Base-by-base conservation (phyloP, 1,284 basidiomycete genomes). In the Neotropicomus parvogracilis region DNA sequence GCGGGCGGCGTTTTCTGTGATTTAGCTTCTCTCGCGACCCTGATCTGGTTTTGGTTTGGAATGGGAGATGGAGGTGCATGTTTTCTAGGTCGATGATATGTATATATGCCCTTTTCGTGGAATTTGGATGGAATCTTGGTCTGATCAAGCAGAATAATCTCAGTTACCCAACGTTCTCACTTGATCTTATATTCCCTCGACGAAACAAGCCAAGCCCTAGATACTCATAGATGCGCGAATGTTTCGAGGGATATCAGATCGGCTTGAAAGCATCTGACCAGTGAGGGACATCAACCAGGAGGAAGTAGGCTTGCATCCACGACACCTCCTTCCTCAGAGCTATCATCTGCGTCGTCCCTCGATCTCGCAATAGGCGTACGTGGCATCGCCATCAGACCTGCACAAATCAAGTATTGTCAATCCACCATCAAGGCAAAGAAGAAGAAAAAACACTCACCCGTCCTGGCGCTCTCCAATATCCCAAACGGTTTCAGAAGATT, bases 321-420 rank as follows among this genome's bases (percentile, higher is more conserved):
- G 16, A 69, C 71, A 36, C 75, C 81, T 29, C 65, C 72, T 39
- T 74, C 74, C 19, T 78, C 80, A 3, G 65, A 62, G 9, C 64
- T 67, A 6, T 74, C 73, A 4, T 82, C 80, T 4, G 68, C 70
- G 9, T 89, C 87, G 40, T 90, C 86, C 8, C 76, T 72, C 32
- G 80, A 73, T 29, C 75, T 67, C 24, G 79, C 74, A 60, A 97
- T 88, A 3, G 94, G 94, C 24, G 93, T 95, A 54, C 95, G 82
- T 9, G 94, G 94, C 85, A 97, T 95, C 20, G 91, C 92, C 94
- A 97, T 97, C 40, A 91, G 74, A 66, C 92, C 91, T 94, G 48
- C 17, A 44, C 40, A 46, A 46, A 46, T 24, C 38, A 31, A 17
- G n/a, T 13, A 13, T 19, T 11, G 35, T 45, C n/a, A 54, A 6